Base-by-base conservation (phyloP, 75 land plant species). In the Pseudotsuga menziesii region DNA sequence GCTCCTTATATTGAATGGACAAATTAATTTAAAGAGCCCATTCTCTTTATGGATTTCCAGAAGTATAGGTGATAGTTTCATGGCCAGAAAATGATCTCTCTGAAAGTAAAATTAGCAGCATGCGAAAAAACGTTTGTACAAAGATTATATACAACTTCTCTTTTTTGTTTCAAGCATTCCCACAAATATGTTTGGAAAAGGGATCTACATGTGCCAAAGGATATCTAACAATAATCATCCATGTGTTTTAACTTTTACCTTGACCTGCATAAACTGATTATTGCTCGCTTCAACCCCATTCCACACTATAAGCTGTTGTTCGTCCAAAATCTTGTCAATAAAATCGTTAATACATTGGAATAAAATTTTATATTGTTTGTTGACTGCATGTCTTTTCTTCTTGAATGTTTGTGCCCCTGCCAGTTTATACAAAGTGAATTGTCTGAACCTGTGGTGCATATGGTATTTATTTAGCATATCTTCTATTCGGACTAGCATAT, bases 181-280 rank as follows among this genome's bases (percentile, higher is more conserved):
- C 29, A 32, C 36, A 25, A 62, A 62, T 29, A 17, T 32, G 26
- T 62, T 62, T 62, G 17, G 66, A 62, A 14, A 14, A 26, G 36
- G 35, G 66, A 62, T 62, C 14, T 14, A 62, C 5, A 23, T 25
- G 5, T n/a, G n/a, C 6, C 19, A 58, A 58, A 58, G 29, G 27
- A 13, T 25, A 22, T 26, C 7, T 23, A 62, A 29, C 32, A 25
- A 15, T 11, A 62, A 26, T 35, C 23, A 26, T 23, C 26, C 16
- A 62, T 62, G 66, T 15, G 26, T 27, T 62, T 62, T 4, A 29
- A 0, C 36, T 27, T 62, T 62, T 4, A 29, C 8, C 36, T 23
- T 26, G 66, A 62, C 29, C 66, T 62, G 15, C 32, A 27, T 62
- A 62, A 62, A 62, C 35, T 29, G 66, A 27, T 62, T 62, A 62